Conservation (phyloP, 139 green algal genomes). For the Closterium sp. region DNA sequence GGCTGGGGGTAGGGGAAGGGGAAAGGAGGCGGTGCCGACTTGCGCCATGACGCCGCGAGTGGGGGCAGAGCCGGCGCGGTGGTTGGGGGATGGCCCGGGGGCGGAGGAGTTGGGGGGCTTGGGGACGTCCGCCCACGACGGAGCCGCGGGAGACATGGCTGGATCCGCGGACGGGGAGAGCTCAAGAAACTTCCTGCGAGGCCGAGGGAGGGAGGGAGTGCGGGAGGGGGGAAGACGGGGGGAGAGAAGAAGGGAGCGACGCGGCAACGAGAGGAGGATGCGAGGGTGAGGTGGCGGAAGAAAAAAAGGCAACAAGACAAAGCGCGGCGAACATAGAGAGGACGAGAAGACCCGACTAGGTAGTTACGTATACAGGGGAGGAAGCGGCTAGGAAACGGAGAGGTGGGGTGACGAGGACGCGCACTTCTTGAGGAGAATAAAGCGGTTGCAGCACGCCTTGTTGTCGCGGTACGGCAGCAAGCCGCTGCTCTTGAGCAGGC, state of each 20-base stretch:
- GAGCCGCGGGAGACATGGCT: neutral
- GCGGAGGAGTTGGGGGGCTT: neutral
- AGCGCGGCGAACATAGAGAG: neutral
- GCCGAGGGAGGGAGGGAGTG: neutral
- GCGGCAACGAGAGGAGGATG: neutral
- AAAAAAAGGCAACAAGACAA: neutral
- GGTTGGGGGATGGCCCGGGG: neutral
- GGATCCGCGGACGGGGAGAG: neutral
- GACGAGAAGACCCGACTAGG: too few relatives aligned
- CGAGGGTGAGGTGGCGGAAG: neutral
- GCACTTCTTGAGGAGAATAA: neutral
- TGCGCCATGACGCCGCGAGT: neutral
- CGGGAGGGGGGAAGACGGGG: neutral
- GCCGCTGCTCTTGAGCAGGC: neutral
- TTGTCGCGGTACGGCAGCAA: neutral
- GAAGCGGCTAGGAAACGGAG: too few relatives aligned
- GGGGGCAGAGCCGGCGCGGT: neutral
- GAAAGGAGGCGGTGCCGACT: neutral
- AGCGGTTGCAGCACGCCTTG: neutral
- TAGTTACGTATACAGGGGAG: too few relatives aligned
- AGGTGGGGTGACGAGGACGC: neutral
- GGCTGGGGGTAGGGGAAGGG: neutral
- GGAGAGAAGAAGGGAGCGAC: neutral
- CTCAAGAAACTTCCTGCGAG: neutral
- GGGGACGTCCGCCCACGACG: neutral